These are phyloP conservation scores for Aphanomyces cochlioides DNA, from an alignment of 352 stramenopile species.

Conservation along the genomic window DNA sequence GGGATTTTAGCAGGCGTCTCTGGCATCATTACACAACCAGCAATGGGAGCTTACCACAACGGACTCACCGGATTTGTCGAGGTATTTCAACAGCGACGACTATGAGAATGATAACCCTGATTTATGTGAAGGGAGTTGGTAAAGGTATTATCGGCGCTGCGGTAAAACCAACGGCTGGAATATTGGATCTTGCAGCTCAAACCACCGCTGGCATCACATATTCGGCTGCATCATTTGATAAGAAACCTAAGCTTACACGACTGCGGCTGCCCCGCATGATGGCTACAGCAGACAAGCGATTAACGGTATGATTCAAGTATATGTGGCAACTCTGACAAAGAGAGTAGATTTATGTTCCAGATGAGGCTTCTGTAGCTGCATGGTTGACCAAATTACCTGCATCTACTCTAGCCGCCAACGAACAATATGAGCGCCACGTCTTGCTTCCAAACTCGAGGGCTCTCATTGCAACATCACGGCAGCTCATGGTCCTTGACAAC, in stretches of 20 bases:
- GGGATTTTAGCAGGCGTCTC: slow-evolving; percentile 88
- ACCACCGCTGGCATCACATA: slow-evolving; percentile 80
- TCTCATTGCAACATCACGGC: slow-evolving; percentile 69
- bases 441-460: slow-evolving; percentile 61
- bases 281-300: slow-evolving; percentile 64
- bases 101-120: background rate
- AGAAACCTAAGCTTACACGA: slow-evolving; percentile 58
- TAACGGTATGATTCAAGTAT: slow-evolving; percentile 42
- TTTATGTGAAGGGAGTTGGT: slow-evolving; percentile 51
- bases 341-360: slow-evolving; percentile 47
- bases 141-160: slow-evolving; percentile 85
- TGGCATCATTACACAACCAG: slow-evolving; percentile 88
- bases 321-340: background rate
- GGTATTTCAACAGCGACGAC: slow-evolving; percentile 33
- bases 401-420: slow-evolving; percentile 52
- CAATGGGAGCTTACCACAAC: slow-evolving; percentile 85
- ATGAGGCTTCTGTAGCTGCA: slow-evolving; percentile 64
- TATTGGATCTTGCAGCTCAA: slow-evolving; percentile 75
- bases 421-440: slow-evolving; percentile 74
- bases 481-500: slow-evolving; percentile 55
- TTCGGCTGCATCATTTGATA: slow-evolving; percentile 78
- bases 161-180: slow-evolving; percentile 82
- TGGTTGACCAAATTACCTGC: slow-evolving; percentile 56
- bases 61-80: slow-evolving; percentile 87
- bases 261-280: slow-evolving; percentile 74